Evolutionary conservation across 163 green algal genomes (phyloP).

Genomic region (Volvox carteri): DNA sequence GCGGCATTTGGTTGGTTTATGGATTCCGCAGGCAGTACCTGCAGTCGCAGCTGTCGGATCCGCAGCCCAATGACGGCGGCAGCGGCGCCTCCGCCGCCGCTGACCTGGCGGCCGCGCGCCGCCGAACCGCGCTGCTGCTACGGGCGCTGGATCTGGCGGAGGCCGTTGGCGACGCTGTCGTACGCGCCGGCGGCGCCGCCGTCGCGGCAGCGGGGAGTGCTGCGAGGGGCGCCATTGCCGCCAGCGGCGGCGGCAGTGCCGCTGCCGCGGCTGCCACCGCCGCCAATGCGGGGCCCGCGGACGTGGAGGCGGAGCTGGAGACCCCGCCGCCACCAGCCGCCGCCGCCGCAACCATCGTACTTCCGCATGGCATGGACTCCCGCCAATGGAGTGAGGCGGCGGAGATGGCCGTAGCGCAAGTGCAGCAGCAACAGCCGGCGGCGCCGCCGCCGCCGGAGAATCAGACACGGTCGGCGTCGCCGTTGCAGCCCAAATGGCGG

Average conservation of each 20-base stretch:
- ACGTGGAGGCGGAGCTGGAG: not conserved
- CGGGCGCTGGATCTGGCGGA: slow-evolving; percentile 43
- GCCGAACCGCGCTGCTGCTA: not conserved
- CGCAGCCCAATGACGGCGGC: not conserved
- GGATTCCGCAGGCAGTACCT: slow-evolving; percentile 18
- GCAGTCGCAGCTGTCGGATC: not conserved
- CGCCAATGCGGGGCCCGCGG: not conserved
- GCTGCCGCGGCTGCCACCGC: not conserved
- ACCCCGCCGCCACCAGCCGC: not conserved
- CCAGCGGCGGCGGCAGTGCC: not conserved
- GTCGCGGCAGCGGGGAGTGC: not conserved
- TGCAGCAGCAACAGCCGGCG: not conserved
- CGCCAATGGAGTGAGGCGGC: not conserved
- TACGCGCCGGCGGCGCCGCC: slow-evolving; percentile 5
- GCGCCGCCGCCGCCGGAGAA: not conserved
- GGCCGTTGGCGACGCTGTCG: slow-evolving; percentile 18
- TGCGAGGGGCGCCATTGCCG: not conserved
- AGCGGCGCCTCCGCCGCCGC: not conserved
- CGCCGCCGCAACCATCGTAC: not conserved
- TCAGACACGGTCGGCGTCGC: not conserved
- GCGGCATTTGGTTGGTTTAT: too few relatives aligned
- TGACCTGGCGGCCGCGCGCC: not conserved
- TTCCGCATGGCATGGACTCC: slow-evolving; percentile 33
- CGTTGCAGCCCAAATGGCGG: not conserved
- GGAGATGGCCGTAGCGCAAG: not conserved